Conservation (phyloP, 2,329 filamentous ascomycete genomes). For the Fusarium acutatum region DNA sequence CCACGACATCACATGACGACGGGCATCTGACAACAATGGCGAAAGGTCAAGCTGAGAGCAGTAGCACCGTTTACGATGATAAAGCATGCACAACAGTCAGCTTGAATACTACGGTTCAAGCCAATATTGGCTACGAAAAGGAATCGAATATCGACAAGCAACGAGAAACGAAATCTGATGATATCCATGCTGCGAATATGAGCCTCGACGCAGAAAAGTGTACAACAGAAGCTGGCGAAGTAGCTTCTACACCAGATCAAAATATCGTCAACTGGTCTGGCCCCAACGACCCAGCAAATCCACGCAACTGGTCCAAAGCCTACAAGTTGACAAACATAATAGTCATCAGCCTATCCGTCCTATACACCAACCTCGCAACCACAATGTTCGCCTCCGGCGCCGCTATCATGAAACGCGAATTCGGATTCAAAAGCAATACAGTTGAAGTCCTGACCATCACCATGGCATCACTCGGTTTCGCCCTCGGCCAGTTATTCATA, state of each 20-base stretch:
- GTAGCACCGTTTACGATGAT: accelerated
- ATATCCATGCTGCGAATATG: not conserved
- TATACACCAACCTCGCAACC: not conserved
- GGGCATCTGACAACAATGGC: not conserved
- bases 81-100: not conserved
- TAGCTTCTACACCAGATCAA: no score
- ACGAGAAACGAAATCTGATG: not conserved
- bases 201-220: accelerated
- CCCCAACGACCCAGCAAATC: accelerated
- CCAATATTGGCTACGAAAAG: not conserved
- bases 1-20: not conserved
- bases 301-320: not conserved
- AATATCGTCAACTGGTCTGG: not conserved
- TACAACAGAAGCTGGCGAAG: accelerated
- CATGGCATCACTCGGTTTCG: not conserved
- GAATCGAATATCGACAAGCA: not conserved
- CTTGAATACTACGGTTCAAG: accelerated
- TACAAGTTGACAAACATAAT: not conserved
- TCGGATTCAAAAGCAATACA: not conserved
- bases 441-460: not conserved
- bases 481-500: not conserved
- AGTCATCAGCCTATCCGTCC: not conserved
- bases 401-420: not conserved
- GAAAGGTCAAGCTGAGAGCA: not conserved
- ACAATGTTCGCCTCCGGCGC: not conserved